phyloP scores from a whole-genome alignment of 768 basidiomycete genomes.

The Xerocomus spinulosus region DNA sequence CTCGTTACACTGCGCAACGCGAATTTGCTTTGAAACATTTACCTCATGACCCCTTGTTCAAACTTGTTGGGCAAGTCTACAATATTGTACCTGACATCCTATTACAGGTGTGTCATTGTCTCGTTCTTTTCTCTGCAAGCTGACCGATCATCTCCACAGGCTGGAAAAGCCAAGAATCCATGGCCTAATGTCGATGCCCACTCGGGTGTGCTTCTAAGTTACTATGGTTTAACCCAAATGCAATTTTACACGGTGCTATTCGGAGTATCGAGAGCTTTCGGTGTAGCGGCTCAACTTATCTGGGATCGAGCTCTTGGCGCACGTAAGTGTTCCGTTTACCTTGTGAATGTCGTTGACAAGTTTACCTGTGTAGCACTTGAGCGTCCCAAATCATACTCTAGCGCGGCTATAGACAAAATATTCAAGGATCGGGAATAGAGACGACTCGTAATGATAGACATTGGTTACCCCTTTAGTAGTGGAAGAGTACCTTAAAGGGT shows the following conservation, averaged over 20 bases:
- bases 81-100: conserved; percentile 87
- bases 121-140: neutral
- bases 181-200: conserved; percentile 98
- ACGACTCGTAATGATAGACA: no score
- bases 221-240: conserved; percentile 88
- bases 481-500: no score
- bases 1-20: conserved; percentile 85
- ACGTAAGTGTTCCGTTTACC: conserved; percentile 49
- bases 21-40: conserved; percentile 86
- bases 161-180: conserved; percentile 90
- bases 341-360: neutral
- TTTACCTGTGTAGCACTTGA: conserved; percentile 58
- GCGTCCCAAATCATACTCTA: conserved; percentile 89
- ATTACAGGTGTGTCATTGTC: conserved; percentile 52
- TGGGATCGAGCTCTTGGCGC: conserved; percentile 93
- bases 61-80: conserved; percentile 87
- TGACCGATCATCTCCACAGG: conserved; percentile 36
- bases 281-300: conserved; percentile 83
- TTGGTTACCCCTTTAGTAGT: no score
- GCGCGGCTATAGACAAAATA: conserved; percentile 71
- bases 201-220: conserved; percentile 82
- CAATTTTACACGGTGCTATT: conserved; percentile 97
- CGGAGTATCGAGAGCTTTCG: conserved; percentile 92
- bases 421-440: conserved; percentile 46
- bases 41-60: conserved; percentile 86